Percentiles rank a stretch among this genome's conserved stretches.
Evolutionary conservation across 73 alveolate species (phyloP).

Genomic region (Paramecium sexaurelia): DNA sequence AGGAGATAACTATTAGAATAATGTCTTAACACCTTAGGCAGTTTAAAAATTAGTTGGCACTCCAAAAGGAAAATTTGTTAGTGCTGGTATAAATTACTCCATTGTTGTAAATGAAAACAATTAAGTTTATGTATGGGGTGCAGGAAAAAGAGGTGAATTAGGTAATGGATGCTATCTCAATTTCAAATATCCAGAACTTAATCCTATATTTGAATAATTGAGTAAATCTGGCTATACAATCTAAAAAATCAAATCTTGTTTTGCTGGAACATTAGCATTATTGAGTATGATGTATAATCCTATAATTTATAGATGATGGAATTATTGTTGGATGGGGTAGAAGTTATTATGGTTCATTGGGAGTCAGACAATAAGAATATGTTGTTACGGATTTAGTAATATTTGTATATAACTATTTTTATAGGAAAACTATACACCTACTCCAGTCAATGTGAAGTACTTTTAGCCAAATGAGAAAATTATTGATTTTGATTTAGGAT

Average conservation of each 20-base stretch:
- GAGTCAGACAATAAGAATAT: constrained; percentile 56
- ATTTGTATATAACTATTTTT: too few relatives aligned
- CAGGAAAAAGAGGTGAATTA: constrained; percentile 6
- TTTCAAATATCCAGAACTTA: constrained; percentile 37
- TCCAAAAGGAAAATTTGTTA: background rate
- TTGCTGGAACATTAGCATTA: constrained; percentile 6
- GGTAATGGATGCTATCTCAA: constrained; percentile 28
- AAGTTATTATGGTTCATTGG: constrained; percentile 36
- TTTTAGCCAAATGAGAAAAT: constrained; percentile 10
- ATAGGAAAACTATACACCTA: constrained; percentile 4
- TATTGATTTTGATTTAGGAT: constrained; percentile 48
- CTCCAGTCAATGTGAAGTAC: constrained; percentile 8
- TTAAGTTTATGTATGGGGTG: constrained; percentile 16
- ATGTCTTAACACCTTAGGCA: background rate
- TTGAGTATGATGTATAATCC: background rate
- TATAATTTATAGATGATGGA: background rate
- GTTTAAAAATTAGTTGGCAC: background rate
- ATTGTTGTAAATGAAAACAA: background rate
- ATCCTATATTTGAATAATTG: background rate
- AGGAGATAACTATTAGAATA: constrained; percentile 1
- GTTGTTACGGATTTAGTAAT: constrained; percentile 40
- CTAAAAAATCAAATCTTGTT: constrained; percentile 26
- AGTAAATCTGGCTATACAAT: background rate
- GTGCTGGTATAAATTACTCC: background rate
- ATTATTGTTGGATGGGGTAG: constrained; percentile 39